phyloP scores from a whole-genome alignment of 257 asterid species.

The Solanum pinnatisectum region DNA sequence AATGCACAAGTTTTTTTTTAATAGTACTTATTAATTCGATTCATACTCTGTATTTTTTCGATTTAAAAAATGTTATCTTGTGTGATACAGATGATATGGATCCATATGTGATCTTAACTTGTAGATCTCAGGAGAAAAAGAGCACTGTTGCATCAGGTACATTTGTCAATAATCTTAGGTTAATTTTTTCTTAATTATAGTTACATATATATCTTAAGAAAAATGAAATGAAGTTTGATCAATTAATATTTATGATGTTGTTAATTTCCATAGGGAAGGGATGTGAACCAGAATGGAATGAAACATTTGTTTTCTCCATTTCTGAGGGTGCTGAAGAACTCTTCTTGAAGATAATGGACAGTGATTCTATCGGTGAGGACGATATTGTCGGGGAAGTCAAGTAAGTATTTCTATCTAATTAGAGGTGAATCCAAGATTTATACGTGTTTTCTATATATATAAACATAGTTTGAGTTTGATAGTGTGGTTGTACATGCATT shows the following conservation, averaged over 20 bases:
- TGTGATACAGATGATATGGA: slow-evolving; percentile 42
- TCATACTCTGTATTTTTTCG: neutral
- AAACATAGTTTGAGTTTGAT: neutral
- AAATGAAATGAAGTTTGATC: neutral
- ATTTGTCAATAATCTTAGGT: neutral
- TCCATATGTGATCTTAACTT: slow-evolving; percentile 40
- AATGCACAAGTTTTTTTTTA: neutral
- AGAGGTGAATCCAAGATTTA: neutral
- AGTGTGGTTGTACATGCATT: neutral
- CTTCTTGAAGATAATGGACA: slow-evolving; percentile 38
- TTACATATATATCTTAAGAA: neutral
- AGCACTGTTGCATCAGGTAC: slow-evolving; percentile 59
- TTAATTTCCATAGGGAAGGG: slow-evolving; percentile 32
- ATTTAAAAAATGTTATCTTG: neutral
- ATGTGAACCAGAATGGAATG: slow-evolving; percentile 55
- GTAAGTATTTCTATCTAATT: slow-evolving; percentile 4
- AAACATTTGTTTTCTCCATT: slow-evolving; percentile 29
- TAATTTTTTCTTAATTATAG: neutral
- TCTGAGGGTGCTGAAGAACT: slow-evolving; percentile 33
- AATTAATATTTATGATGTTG: neutral
- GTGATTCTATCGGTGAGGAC: slow-evolving; percentile 30
- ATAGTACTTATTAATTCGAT: too few relatives aligned
- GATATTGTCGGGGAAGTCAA: slow-evolving; percentile 48
- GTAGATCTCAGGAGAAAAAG: slow-evolving; percentile 45
- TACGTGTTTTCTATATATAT: neutral